Evolutionary conservation across 306 rosid genomes (phyloP).

Genomic region (Trifolium repens): DNA sequence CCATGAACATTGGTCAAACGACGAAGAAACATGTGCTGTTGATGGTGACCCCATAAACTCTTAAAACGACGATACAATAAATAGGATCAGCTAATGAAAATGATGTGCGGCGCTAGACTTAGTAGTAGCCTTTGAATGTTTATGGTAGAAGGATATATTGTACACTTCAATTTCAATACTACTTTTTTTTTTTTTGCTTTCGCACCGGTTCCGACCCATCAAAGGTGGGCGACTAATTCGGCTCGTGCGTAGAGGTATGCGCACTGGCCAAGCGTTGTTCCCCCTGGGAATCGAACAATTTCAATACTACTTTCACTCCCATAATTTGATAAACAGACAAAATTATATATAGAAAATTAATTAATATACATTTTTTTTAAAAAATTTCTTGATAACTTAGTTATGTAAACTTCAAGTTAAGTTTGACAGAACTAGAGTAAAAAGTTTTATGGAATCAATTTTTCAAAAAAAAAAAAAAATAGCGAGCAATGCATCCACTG

Average conservation of each 20-base stretch:
- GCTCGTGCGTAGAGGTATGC: no score
- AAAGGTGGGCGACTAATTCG: no score
- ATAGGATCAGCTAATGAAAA: slow-evolving; percentile 1
- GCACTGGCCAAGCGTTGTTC: no score
- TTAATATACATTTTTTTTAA: background rate
- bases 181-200: no score
- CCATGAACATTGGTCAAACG: slow-evolving; percentile 31
- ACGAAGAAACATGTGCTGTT: slow-evolving; percentile 11
- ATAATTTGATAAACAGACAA: background rate
- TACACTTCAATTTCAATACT: no score
- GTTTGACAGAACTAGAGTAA: background rate
- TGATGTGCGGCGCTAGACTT: background rate
- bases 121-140: background rate
- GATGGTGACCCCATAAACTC: slow-evolving; percentile 26
- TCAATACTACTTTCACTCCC: no score
- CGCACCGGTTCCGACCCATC: no score
- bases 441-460: background rate
- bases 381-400: no score
- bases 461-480: background rate
- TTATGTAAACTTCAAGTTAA: background rate
- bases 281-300: no score
- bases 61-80: slow-evolving; percentile 7
- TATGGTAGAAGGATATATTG: background rate
- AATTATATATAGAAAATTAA: background rate
- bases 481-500: background rate